Base-by-base conservation (phyloP, 768 basidiomycete genomes). In the Rhodotorula graminis region DNA sequence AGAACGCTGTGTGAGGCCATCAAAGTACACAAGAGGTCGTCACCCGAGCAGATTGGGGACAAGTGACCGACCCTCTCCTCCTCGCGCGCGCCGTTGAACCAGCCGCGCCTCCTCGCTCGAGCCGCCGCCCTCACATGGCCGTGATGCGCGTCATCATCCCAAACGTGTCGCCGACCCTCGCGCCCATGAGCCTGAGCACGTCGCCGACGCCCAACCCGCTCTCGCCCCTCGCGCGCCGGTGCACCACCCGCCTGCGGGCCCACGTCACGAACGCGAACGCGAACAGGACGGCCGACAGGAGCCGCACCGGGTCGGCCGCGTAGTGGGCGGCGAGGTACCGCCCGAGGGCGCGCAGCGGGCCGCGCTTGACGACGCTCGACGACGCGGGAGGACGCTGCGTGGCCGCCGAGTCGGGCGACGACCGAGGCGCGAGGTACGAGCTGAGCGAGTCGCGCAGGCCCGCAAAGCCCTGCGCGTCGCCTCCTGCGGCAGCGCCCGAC, bases 91-190 rank as follows among this genome's bases (percentile, higher is more conserved):
- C 37, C 37, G 37, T 5, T 21, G n/a, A 18, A 19, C 49, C 19
- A 49, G 21, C 25, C 7, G 25, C 23, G 3, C 27, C 25, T 53
- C 10, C 19, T 23, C 52, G 5, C 49, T 53, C 15, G 12, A 4
- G 7, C 2, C 8, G 14, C 23, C 18, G 11, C 27, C 9, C 27
- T n/a, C 62, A 74, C 65, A 74, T 10, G 1, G 65, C 66, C 27
- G 73, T 74, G 27, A 74, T 63, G 27, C 68, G 67, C 4, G 69
- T 74, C 19, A 66, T 69, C 73, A 74, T 74, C 29, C 55, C 46
- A 7, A 74, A 47, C n/a, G 69, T 70, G 59, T 74, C 62, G 1
- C 44, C 65, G 2, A 74, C 69, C 53, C 63, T 70, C 31, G 53
- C 69, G 1, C 21, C 49, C 2, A 31, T 61, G 10, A 67, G 10